Evolutionary conservation across 2,329 filamentous ascomycete species (phyloP), one percentile per base, ranked within the genome.

Genomic region (Stemphylium beticola): DNA sequence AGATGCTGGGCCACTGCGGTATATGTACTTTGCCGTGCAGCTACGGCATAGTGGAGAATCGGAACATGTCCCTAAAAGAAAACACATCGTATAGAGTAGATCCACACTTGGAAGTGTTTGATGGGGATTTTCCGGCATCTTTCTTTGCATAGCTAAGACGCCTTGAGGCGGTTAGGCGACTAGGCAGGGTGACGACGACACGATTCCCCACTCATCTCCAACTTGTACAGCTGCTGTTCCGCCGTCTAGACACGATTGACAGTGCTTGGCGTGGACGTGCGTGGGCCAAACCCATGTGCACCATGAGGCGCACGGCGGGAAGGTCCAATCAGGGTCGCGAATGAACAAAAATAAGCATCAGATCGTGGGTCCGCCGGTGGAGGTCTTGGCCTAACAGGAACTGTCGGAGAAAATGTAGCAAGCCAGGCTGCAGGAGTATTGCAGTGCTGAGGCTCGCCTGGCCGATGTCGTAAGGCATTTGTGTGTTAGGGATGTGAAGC

Each of bases 301-400:
- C 24, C 48, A 32, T 44, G 32, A 48, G 42, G 36, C 20, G 33
- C 20, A 26, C n/a, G 6, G 43, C 4, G 32, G n/a, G 39, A 17
- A 31, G n/a, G 55, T 38, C 54, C 49, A 61, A 68, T 53, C 47
- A 59, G 44, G 41, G 39, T 17, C 10, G 32, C 29, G 24, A 18
- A 42, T 43, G n/a, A 36, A 22, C 39, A 24, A 37, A 43, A 41
- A 40, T 32, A 24, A 39, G 44, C 29, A 42, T 43, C 34, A 42
- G 44, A 39, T 39, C 41, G n/a, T 15, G 29, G 44, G 44, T 52
- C 34, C 41, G 39, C 47, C 44, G 24, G 42, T 57, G 50, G 41
- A 49, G 37, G 18, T 36, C 62, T 64, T 63, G 62, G 62, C 64
- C 56, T 61, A 50, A 67, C 62, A 57, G 17, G 34, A 46, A 32